These are phyloP conservation scores for Capsicum rhomboideum DNA, from an alignment of 257 asterid species.

Conservation along the genomic window DNA sequence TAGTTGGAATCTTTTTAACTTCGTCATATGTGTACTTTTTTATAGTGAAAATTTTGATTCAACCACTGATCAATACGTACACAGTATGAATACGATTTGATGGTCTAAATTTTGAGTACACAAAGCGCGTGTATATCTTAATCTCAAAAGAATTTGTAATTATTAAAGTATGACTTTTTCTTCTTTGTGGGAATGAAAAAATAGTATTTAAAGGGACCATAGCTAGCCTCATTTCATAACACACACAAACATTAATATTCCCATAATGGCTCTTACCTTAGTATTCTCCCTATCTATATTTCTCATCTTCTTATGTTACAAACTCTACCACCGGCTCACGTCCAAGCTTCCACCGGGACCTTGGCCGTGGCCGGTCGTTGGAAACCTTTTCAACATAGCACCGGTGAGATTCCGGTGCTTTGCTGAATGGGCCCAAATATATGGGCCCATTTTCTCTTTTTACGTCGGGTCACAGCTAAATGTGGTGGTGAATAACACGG, in stretches of 20 bases:
- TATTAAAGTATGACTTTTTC: not conserved
- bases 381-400: constrained; percentile 21
- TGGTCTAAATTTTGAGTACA: not conserved
- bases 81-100: not conserved
- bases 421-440: constrained; percentile 21
- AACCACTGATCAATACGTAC: not conserved
- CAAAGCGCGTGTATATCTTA: not conserved
- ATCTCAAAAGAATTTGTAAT: not conserved
- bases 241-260: not conserved
- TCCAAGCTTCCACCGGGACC: constrained; percentile 35
- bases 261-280: constrained; percentile 26
- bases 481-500: constrained; percentile 20
- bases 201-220: not conserved
- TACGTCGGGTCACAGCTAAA: constrained; percentile 25
- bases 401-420: constrained; percentile 22
- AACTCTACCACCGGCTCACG: constrained; percentile 30
- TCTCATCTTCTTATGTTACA: constrained; percentile 26
- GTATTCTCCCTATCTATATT: constrained; percentile 11
- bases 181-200: not conserved
- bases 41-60: not conserved
- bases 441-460: constrained; percentile 28
- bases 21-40: fast-evolving
- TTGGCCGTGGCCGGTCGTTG: constrained; percentile 20
- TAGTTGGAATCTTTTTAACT: not conserved
- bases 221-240: not conserved